phyloP scores from a whole-genome alignment of 345 rosid genomes.

The Pugionium cornutum region DNA sequence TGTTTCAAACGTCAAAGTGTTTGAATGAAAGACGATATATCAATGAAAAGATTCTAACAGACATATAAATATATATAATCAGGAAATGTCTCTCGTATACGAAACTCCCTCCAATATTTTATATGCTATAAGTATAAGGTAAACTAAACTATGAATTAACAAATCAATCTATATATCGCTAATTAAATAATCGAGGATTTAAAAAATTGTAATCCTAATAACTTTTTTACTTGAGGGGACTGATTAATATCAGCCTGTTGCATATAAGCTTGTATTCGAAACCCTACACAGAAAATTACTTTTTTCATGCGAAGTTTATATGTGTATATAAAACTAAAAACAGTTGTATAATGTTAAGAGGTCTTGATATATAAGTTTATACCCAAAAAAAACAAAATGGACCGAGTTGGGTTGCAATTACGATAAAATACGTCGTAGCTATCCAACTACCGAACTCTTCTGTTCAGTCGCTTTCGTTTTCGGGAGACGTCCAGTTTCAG shows the following conservation, averaged over 20 bases:
- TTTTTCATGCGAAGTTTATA: not conserved
- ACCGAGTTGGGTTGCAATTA: constrained; percentile 12
- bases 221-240: not conserved
- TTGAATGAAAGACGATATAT: constrained; percentile 13
- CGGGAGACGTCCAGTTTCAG: constrained; percentile 28
- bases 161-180: constrained; percentile 4
- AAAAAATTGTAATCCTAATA: not conserved
- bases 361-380: constrained; percentile 6
- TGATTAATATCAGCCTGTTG: constrained; percentile 17
- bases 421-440: constrained; percentile 30
- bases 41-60: constrained; percentile 16
- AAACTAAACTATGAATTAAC: not conserved
- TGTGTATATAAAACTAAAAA: not conserved
- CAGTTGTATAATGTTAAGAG: not conserved
- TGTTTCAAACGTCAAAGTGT: constrained; percentile 4
- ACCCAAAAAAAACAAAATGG: not conserved
- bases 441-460: constrained; percentile 19
- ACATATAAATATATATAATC: not conserved
- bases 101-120: constrained; percentile 17
- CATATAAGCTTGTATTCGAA: constrained; percentile 7
- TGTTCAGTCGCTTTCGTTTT: constrained; percentile 34
- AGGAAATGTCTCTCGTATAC: constrained; percentile 23
- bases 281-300: not conserved
- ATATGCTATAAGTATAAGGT: no score
- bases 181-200: not conserved